Conservation (phyloP, 2,329 filamentous ascomycete genomes). For the Talaromyces pinophilus region DNA sequence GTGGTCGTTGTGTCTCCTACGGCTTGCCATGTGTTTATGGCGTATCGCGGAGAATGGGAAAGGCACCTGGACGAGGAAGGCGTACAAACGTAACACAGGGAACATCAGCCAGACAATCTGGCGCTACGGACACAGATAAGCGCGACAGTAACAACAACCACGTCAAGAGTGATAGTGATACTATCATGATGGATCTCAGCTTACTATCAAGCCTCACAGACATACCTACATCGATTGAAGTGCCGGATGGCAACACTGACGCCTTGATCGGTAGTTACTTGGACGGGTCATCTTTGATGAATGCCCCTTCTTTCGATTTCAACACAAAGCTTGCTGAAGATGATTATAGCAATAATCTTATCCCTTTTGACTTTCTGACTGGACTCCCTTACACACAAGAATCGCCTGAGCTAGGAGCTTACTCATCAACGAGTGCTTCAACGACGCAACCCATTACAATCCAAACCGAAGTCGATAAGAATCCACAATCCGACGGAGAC, state of each 20-base stretch:
- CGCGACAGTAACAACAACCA: not conserved
- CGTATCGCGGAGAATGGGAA: not conserved
- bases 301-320: not conserved
- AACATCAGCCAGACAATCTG: not conserved
- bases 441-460: not conserved
- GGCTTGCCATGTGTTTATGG: not conserved
- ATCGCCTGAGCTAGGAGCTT: not conserved
- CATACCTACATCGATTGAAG: not conserved
- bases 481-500: not conserved
- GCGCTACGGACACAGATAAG: not conserved
- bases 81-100: not conserved
- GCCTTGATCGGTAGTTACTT: not conserved
- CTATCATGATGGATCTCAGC: not conserved
- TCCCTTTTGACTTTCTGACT: not conserved
- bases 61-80: not conserved
- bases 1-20: not conserved
- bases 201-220: not conserved
- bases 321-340: not conserved
- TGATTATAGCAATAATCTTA: not conserved
- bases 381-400: not conserved
- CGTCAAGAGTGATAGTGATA: not conserved
- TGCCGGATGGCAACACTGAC: not conserved
- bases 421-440: not conserved
- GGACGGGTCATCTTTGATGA: not conserved
- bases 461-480: not conserved